Evolutionary conservation across 2,329 filamentous ascomycete species (phyloP).

Genomic region (Beauveria brongniartii): DNA sequence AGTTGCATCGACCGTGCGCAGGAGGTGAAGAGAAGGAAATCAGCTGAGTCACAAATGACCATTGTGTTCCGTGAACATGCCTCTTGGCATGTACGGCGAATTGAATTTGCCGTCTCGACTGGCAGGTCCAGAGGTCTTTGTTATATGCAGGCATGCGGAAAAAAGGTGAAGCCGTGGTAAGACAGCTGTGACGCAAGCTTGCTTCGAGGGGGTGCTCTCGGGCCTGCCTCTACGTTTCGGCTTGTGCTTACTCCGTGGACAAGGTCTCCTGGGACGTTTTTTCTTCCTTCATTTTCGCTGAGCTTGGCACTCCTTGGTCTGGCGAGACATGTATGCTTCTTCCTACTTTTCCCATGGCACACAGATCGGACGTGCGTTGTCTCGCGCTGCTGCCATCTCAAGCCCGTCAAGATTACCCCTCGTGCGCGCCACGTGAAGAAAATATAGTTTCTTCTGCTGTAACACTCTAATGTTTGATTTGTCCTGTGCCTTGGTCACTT

Average conservation of each 20-base stretch:
- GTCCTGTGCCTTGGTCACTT: not conserved
- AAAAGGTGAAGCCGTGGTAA: not conserved
- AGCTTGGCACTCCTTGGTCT: not conserved
- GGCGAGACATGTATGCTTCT: not conserved
- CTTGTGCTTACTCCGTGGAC: not conserved
- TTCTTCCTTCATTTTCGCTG: not conserved
- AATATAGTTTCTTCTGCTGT: not conserved
- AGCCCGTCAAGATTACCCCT: not conserved
- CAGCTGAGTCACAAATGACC: too few relatives aligned
- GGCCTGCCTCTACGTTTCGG: not conserved
- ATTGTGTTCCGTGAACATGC: not conserved
- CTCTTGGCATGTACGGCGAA: not conserved
- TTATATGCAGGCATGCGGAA: not conserved
- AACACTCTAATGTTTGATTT: not conserved
- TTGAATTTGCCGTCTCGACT: not conserved
- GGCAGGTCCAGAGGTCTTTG: not conserved
- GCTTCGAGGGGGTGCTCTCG: not conserved
- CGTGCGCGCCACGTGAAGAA: not conserved
- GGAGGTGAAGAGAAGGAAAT: too few relatives aligned
- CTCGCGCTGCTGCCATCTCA: not conserved
- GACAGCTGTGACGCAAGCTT: not conserved
- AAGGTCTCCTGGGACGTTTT: not conserved
- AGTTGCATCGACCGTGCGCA: too few relatives aligned
- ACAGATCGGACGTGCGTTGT: not conserved
- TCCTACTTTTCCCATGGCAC: not conserved